Evolutionary conservation across 2,329 filamentous ascomycete species (phyloP).

Genomic region (Ophiocordyceps camponoti-rufipedis): DNA sequence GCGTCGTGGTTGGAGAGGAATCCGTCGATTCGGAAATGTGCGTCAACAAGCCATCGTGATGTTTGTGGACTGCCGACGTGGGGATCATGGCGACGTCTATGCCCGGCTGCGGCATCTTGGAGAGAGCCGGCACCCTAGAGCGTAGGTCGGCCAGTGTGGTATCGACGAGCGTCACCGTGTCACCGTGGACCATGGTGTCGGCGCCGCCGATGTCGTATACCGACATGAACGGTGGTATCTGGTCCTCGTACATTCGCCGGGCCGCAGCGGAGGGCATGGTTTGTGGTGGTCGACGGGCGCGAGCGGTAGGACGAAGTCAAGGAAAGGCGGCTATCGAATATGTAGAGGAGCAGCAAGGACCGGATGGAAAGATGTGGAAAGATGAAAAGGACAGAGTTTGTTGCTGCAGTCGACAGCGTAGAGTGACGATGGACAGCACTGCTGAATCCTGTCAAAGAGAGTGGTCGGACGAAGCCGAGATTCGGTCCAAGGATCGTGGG

Average conservation of each 20-base stretch:
- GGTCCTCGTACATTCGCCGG: conserved; percentile 45
- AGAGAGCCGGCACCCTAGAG: conserved; percentile 17
- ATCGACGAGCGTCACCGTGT: conserved; percentile 34
- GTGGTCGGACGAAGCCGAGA: conserved; percentile 4
- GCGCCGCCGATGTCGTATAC: conserved; percentile 52
- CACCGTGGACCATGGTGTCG: conserved; percentile 33
- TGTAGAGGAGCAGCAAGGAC: neutral
- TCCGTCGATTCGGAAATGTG: conserved; percentile 71
- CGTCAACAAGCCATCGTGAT: conserved; percentile 61
- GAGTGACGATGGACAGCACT: conserved; percentile 25
- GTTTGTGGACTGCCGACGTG: conserved; percentile 41
- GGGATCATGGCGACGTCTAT: conserved; percentile 22
- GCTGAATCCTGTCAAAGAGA: conserved; percentile 26
- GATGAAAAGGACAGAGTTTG: conserved; percentile 5
- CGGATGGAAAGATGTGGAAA: conserved; percentile 3
- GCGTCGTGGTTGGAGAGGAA: conserved; percentile 85
- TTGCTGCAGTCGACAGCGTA: conserved; percentile 3
- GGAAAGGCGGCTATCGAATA: neutral
- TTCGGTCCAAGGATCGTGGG: conserved; percentile 4
- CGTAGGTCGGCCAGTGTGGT: conserved; percentile 32
- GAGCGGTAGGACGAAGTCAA: neutral
- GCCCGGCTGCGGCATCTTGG: conserved; percentile 16
- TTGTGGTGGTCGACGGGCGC: conserved; percentile 1
- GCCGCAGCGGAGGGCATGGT: conserved; percentile 46
- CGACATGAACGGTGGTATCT: conserved; percentile 61